Evolutionary conservation across 345 rosid species (phyloP).

Genomic region (Arabidopsis arenosa): DNA sequence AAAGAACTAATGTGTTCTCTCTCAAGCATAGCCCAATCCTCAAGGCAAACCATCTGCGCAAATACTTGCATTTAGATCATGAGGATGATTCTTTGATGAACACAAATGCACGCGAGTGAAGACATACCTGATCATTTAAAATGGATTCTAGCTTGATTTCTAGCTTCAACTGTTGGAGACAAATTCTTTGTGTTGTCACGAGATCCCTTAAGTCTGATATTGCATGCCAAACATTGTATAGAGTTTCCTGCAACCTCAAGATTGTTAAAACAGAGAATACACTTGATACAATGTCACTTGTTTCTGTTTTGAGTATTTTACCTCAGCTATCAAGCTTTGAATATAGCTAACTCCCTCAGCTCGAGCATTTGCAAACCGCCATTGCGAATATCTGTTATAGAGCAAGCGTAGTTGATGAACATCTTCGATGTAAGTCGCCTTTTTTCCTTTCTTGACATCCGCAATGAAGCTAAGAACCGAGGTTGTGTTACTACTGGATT

Average conservation of each 20-base stretch:
- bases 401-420: constrained; percentile 84
- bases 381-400: constrained; percentile 82
- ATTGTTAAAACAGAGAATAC: constrained; percentile 31
- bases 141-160: constrained; percentile 71
- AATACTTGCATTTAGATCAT: constrained; percentile 35
- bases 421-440: constrained; percentile 69
- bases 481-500: constrained; percentile 55
- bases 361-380: constrained; percentile 87
- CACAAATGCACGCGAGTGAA: constrained; percentile 20
- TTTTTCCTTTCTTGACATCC: constrained; percentile 78
- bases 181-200: constrained; percentile 60
- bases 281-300: background rate
- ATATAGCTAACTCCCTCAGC: constrained; percentile 65
- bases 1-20: constrained; percentile 71
- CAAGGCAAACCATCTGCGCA: constrained; percentile 70
- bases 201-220: constrained; percentile 67
- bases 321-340: constrained; percentile 80
- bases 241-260: constrained; percentile 66
- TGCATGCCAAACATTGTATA: constrained; percentile 71
- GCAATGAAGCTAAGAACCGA: constrained; percentile 88
- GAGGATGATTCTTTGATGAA: constrained; percentile 11
- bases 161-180: constrained; percentile 67
- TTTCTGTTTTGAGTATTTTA: constrained; percentile 32
- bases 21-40: constrained; percentile 83
- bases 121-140: constrained; percentile 70